Percentiles rank a stretch among this genome's conserved stretches.
Evolutionary conservation across 1,139 yeast genomes (phyloP).

Genomic region (Sugiyamaella novakii): DNA sequence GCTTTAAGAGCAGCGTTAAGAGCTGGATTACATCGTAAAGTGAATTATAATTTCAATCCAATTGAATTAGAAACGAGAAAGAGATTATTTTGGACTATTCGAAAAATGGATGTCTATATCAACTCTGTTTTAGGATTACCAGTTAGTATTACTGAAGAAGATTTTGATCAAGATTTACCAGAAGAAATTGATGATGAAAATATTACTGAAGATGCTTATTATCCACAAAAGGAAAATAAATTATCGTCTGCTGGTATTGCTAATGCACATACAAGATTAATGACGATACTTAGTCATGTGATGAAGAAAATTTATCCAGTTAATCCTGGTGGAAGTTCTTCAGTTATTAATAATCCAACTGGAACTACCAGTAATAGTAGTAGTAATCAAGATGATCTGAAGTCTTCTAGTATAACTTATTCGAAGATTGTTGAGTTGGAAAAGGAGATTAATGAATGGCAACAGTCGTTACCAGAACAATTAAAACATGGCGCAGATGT

Average conservation of each 20-base stretch:
- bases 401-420: constrained; percentile 45
- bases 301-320: constrained; percentile 61
- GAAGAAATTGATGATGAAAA: constrained; percentile 85
- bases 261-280: constrained; percentile 77
- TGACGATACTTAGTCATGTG: constrained; percentile 59
- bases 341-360: constrained; percentile 23
- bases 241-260: constrained; percentile 81
- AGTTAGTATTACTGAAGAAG: constrained; percentile 64
- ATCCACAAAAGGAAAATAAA: constrained; percentile 43
- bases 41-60: constrained; percentile 69
- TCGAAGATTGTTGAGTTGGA: constrained; percentile 74
- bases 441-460: constrained; percentile 72
- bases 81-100: constrained; percentile 83
- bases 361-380: constrained; percentile 25
- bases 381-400: constrained; percentile 13
- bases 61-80: constrained; percentile 85
- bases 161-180: constrained; percentile 87
- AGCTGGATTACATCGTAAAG: constrained; percentile 83
- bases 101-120: constrained; percentile 88
- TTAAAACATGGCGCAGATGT: constrained; percentile 68
- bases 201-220: constrained; percentile 63
- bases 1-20: constrained; percentile 84
- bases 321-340: constrained; percentile 38
- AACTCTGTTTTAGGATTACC: constrained; percentile 91
- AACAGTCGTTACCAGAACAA: constrained; percentile 69